Evolutionary conservation across 192 early-diverging fungal genomes (phyloP).

Genomic region (Podila epigama): DNA sequence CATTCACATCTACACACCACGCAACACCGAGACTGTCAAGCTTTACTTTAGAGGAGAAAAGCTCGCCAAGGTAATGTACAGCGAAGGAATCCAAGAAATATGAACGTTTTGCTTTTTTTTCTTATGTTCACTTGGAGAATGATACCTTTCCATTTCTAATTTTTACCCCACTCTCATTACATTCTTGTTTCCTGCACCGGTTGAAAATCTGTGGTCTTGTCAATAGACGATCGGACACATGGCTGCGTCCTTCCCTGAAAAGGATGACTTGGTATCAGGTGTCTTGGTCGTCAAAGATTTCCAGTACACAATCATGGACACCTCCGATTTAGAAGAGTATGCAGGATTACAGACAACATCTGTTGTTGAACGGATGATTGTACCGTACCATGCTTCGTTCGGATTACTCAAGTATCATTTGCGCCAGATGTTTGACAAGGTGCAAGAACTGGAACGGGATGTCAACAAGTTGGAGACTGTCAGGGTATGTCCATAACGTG

Average conservation of each 20-base stretch:
- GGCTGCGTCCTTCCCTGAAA: slow-evolving; percentile 76
- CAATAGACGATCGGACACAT: slow-evolving; percentile 82
- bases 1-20: slow-evolving; percentile 87
- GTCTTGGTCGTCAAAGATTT: slow-evolving; percentile 91
- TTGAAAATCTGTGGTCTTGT: not conserved
- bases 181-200: not conserved
- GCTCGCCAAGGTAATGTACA: slow-evolving; percentile 88
- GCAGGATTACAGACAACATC: slow-evolving; percentile 79
- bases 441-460: slow-evolving; percentile 57
- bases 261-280: slow-evolving; percentile 73
- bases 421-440: slow-evolving; percentile 91
- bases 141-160: not conserved
- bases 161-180: not conserved
- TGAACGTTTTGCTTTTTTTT: no score
- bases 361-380: slow-evolving; percentile 78
- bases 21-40: slow-evolving; percentile 87
- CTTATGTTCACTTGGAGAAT: no score
- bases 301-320: slow-evolving; percentile 85
- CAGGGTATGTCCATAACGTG: slow-evolving; percentile 15
- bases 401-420: slow-evolving; percentile 88
- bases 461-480: slow-evolving; percentile 33
- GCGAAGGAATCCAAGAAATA: no score
- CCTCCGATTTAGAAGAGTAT: slow-evolving; percentile 82
- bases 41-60: slow-evolving; percentile 96
- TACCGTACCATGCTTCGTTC: slow-evolving; percentile 80